Percentiles rank a stretch among this genome's conserved stretches.
Evolutionary conservation across 2,329 filamentous ascomycete species (phyloP).

Genomic region (Laburnicola sp.): DNA sequence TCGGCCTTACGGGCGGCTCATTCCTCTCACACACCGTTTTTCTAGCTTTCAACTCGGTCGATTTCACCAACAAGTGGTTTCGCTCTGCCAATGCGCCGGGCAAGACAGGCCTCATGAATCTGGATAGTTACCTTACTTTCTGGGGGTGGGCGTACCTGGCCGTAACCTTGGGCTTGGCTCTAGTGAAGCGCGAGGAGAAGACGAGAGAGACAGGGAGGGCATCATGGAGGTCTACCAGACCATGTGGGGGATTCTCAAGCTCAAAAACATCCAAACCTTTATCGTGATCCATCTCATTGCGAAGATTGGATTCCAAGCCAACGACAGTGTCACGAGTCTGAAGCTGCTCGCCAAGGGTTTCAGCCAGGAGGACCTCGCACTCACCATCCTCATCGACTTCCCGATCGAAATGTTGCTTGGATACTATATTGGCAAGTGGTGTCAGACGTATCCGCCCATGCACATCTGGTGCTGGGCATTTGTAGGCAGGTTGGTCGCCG

Average conservation of each 20-base stretch:
- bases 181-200: conserved; percentile 89
- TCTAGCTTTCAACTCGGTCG: conserved; percentile 88
- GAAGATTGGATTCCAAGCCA: conserved; percentile 98
- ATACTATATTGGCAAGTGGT: conserved; percentile 99
- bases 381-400: conserved; percentile 96
- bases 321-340: conserved; percentile 93
- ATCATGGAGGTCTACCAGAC: conserved; percentile 95
- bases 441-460: conserved; percentile 91
- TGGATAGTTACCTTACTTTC: conserved; percentile 89
- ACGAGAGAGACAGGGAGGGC: conserved; percentile 86
- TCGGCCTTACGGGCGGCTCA: conserved; percentile 91
- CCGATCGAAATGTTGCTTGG: conserved; percentile 96
- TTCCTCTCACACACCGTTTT: conserved; percentile 98
- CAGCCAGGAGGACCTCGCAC: conserved; percentile 92
- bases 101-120: conserved; percentile 76
- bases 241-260: conserved; percentile 95
- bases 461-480: conserved; percentile 98
- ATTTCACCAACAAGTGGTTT: conserved; percentile 97
- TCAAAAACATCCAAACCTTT: conserved; percentile 96
- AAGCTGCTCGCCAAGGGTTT: conserved; percentile 99
- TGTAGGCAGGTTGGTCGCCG: conserved; percentile 79
- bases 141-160: conserved; percentile 94
- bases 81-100: conserved; percentile 63
- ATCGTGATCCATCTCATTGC: conserved; percentile 95
- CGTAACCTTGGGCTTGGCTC: conserved; percentile 79